Base-by-base conservation (phyloP, 352 stramenopile species). In the Pythium oligandrum region DNA sequence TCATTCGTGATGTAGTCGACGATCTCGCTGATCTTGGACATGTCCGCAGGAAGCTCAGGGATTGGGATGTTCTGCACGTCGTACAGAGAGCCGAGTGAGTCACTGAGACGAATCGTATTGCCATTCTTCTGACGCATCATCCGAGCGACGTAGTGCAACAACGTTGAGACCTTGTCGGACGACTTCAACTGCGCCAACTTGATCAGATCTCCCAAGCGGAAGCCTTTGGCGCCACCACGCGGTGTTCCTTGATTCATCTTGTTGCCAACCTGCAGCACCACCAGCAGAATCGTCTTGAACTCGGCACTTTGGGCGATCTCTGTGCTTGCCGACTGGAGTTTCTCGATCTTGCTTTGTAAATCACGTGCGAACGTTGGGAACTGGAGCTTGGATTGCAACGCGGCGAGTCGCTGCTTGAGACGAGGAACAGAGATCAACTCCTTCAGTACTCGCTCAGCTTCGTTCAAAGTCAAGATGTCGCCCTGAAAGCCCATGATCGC, bases 201-300 rank as follows among this genome's bases (percentile, higher is more conserved):
- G 0, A 67, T 73, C 2, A 93, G 58, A 47, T 91, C 79, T 36
- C 57, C 65, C 11, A 93, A 50, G 0, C 73, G 71, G 48, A 93
- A 93, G 0, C 81, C 83, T 26, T 86, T 87, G n/a, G 83, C 83
- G 33, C 66, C 64, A n/a, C 74, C 80, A 5, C 77, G 68, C 45
- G 73, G 66, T 10, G 75, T 92, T n/a, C 70, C 75, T 6, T 86
- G 64, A 58, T 95, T 95, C 74, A 95, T 89, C 46, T 88, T 87
- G 62, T 95, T 95, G 0, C 85, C 85, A 30, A 95, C 73, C 40
- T 91, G 79, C 2, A 95, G 57, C 4, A 95, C 70, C 6, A 89
- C 61, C 10, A 83, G 49, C 8, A 95, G 50, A 40, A 91, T 70
- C 5, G 59, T 78, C 53, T 83, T 84, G 31, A 96, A 76, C 48